These are phyloP conservation scores for Penicillium goetzii DNA, from an alignment of 495 filamentous ascomycete genomes.

Conservation along the genomic window DNA sequence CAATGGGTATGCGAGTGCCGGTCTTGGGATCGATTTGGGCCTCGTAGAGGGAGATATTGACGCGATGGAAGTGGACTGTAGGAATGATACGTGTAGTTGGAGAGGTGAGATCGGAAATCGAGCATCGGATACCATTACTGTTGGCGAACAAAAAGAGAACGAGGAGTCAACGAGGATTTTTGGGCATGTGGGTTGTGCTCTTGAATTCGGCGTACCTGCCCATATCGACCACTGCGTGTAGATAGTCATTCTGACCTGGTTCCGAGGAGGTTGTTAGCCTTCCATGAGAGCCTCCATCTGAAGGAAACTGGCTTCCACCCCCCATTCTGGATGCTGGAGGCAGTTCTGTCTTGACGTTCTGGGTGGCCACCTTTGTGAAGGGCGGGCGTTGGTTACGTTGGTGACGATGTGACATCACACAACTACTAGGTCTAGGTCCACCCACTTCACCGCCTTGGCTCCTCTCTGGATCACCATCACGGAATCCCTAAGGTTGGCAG, in stretches of 20 bases:
- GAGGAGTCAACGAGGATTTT: conserved; percentile 1
- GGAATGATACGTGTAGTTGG: conserved; percentile 71
- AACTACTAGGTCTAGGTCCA: too few relatives aligned
- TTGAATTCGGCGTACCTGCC: conserved; percentile 33
- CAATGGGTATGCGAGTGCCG: conserved; percentile 58
- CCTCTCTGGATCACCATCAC: too few relatives aligned
- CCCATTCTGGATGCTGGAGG: conserved; percentile 21
- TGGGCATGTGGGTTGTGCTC: not conserved
- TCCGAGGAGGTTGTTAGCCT: not conserved
- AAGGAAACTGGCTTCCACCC: conserved; percentile 19
- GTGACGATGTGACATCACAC: too few relatives aligned
- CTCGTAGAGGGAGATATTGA: conserved; percentile 87
- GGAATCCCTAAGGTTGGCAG: too few relatives aligned
- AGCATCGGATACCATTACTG: conserved; percentile 95
- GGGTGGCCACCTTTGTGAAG: too few relatives aligned
- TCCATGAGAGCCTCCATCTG: not conserved
- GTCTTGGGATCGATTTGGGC: conserved; percentile 61
- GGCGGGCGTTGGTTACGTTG: too few relatives aligned
- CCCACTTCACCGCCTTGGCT: too few relatives aligned
- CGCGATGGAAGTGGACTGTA: conserved; percentile 76
- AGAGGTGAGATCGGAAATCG: conserved; percentile 76
- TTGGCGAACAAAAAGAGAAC: not conserved
- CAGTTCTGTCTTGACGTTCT: not conserved
- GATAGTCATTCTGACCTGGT: conserved; percentile 18
- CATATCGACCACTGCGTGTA: conserved; percentile 37